Conservation (phyloP, 164 flowering plant species). For the Cinnamomum micranthum region DNA sequence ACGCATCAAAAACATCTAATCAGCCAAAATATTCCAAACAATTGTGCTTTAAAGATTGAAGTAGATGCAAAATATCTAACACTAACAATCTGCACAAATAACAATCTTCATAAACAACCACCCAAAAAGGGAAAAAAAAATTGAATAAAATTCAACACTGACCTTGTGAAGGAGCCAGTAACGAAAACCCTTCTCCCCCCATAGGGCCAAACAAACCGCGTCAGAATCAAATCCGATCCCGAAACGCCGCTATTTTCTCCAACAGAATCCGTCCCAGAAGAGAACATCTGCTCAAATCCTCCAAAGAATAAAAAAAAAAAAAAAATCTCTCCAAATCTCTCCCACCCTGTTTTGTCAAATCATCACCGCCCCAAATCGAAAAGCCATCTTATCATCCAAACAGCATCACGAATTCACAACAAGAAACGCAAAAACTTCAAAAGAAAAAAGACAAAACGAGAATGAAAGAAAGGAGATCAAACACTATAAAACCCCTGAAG, state of each 20-base stretch:
- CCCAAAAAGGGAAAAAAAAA: background rate
- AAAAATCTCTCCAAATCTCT: background rate
- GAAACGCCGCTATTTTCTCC: background rate
- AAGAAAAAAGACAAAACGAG: too few species aligned
- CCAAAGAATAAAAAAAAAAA: background rate
- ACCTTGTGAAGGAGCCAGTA: conserved; percentile 35
- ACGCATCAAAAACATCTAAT: too few species aligned
- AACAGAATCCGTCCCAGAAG: background rate
- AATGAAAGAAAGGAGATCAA: background rate
- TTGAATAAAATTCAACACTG: background rate
- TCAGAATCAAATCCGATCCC: conserved; percentile 19
- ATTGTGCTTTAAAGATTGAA: background rate
- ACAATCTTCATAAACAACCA: background rate
- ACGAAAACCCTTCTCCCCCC: conserved; percentile 36
- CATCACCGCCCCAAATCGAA: background rate
- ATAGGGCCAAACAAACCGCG: conserved; percentile 35
- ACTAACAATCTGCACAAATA: background rate
- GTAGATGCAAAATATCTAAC: background rate
- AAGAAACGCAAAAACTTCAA: too few species aligned
- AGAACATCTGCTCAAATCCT: background rate
- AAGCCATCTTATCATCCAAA: background rate
- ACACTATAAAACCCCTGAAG: background rate
- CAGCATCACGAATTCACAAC: background rate
- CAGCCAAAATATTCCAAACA: background rate
- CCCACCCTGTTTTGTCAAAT: background rate